These are phyloP conservation scores for Ceratocystis harringtonii DNA, from an alignment of 2,329 filamentous ascomycete species.

Conservation along the genomic window DNA sequence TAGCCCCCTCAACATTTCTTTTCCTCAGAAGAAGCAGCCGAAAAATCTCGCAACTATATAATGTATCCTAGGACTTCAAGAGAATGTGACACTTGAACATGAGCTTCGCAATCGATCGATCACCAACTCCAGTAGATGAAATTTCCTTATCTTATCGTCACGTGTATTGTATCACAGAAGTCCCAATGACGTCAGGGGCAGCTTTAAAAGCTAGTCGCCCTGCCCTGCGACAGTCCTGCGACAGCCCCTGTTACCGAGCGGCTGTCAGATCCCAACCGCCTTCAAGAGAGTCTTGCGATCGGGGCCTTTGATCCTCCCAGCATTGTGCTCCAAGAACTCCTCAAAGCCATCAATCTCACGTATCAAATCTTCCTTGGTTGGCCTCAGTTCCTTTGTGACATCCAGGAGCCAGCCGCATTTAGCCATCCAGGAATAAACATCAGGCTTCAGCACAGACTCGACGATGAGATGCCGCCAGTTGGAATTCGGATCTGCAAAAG, in stretches of 20 bases:
- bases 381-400: neutral
- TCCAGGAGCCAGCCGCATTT: slow-evolving; percentile 8
- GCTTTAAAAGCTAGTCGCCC: neutral
- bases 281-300: slow-evolving; percentile 9
- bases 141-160: slow-evolving; percentile 16
- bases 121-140: neutral
- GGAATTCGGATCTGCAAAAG: slow-evolving; percentile 6
- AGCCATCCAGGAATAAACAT: slow-evolving; percentile 11
- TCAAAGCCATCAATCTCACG: slow-evolving; percentile 9
- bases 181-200: neutral
- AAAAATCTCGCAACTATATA: neutral
- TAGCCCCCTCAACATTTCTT: neutral
- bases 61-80: no score
- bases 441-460: slow-evolving; percentile 8
- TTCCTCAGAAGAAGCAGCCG: neutral
- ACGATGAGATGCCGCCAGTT: slow-evolving; percentile 13
- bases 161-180: neutral
- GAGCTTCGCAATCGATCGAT: no score
- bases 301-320: neutral
- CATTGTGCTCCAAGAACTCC: neutral
- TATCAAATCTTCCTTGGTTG: slow-evolving; percentile 5
- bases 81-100: no score
- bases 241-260: neutral
- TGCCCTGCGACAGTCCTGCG: no score
- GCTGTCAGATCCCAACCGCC: neutral